These are phyloP conservation scores for Dryadomyces sulphureus DNA, from an alignment of 2,329 filamentous ascomycete species.

Conservation along the genomic window DNA sequence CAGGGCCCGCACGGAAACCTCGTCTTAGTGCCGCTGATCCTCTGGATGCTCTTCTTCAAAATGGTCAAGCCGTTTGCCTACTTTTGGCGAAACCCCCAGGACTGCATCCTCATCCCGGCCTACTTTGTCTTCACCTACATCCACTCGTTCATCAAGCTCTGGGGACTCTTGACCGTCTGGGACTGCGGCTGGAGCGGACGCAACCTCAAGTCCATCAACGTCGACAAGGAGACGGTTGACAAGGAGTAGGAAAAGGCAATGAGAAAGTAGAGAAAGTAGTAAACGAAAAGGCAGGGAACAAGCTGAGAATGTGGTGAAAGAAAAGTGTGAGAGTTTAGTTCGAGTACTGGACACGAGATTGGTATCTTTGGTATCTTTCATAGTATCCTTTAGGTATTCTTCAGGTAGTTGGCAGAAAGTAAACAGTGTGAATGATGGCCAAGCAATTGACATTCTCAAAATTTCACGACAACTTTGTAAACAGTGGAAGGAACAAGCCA, in stretches of 20 bases:
- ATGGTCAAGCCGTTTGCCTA: slow-evolving; percentile 40
- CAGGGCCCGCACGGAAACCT: background rate
- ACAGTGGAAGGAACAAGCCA: background rate
- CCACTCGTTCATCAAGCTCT: slow-evolving; percentile 43
- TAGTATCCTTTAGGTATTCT: too few relatives aligned
- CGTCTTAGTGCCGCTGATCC: slow-evolving; percentile 9
- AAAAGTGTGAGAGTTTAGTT: too few relatives aligned
- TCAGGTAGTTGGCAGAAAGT: too few relatives aligned
- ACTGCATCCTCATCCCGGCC: slow-evolving; percentile 32
- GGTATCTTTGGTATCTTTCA: too few relatives aligned
- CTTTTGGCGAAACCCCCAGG: slow-evolving; percentile 32
- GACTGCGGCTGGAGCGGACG: slow-evolving; percentile 27
- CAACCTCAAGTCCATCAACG: slow-evolving; percentile 16
- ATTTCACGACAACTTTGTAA: too few relatives aligned
- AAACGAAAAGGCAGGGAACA: background rate
- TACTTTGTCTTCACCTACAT: slow-evolving; percentile 41
- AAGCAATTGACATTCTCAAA: too few relatives aligned
- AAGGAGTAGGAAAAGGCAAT: background rate
- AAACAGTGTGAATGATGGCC: too few relatives aligned
- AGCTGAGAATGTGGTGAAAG: too few relatives aligned
- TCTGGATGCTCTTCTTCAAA: slow-evolving; percentile 42
- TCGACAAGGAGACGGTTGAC: background rate
- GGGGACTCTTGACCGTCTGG: slow-evolving; percentile 36
- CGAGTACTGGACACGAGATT: too few relatives aligned
- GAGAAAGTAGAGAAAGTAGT: background rate